A percentile compares a stretch with the other conserved stretches of the same genome.
phyloP scores from a whole-genome alignment of 2,329 filamentous ascomycete genomes.

The Curvularia spicifera region DNA sequence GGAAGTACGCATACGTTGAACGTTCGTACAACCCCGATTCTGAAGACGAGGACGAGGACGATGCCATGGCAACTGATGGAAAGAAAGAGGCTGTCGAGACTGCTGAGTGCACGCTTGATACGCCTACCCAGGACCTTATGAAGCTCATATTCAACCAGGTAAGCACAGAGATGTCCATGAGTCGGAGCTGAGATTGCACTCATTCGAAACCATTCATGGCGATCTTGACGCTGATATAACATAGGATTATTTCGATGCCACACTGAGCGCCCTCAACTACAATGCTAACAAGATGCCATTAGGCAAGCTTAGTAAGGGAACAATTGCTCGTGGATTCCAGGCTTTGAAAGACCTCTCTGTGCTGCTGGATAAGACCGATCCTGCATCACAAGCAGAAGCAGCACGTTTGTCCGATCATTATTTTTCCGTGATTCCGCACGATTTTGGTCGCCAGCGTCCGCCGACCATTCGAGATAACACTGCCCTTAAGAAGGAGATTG shows the following conservation, averaged over 20 bases:
- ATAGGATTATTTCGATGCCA: constrained; percentile 67
- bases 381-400: constrained; percentile 58
- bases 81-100: constrained; percentile 38
- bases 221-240: not conserved
- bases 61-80: constrained; percentile 9
- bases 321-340: constrained; percentile 76
- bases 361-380: constrained; percentile 63
- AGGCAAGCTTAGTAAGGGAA: constrained; percentile 81
- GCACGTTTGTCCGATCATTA: constrained; percentile 76
- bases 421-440: constrained; percentile 82
- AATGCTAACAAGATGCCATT: constrained; percentile 79
- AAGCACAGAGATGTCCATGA: not conserved
- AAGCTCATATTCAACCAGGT: constrained; percentile 80
- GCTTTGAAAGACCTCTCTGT: constrained; percentile 76
- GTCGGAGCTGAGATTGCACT: not conserved
- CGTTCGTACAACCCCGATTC: constrained; percentile 74
- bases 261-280: constrained; percentile 72
- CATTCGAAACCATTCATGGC: not conserved
- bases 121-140: constrained; percentile 71
- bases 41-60: constrained; percentile 51
- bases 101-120: constrained; percentile 61
- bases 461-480: constrained; percentile 66
- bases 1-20: constrained; percentile 82
- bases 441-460: constrained; percentile 75
- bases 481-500: constrained; percentile 75